Base-by-base conservation (phyloP, 2,329 filamentous ascomycete genomes). In the Fusarium drepaniforme region DNA sequence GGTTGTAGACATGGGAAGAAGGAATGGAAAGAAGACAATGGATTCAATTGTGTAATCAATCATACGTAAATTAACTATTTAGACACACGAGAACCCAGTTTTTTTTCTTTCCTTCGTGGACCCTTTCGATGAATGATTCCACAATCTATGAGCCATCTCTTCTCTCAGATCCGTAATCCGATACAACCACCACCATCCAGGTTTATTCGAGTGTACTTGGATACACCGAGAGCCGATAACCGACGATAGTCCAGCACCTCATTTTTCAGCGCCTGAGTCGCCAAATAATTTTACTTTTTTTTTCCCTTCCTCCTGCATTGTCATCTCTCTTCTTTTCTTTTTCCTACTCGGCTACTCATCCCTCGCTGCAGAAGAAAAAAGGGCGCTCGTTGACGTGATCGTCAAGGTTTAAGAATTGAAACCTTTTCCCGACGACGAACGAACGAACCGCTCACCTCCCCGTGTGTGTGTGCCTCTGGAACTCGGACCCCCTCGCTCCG, bases 151-250 rank as follows among this genome's bases (percentile, higher is more conserved):
- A 56, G 37, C 30, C 30, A 33, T 33, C 30, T 42, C 25, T 35
- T 8, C 38, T 59, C 21, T 60, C 68, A 60, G 23, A 73, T 73
- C 71, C 56, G 38, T 64, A 60, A 67, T 58, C 66, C 72, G 68
- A 71, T 59, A 35, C 70, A 67, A 71, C 40, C 57, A 28, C 56
- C 35, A 38, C 46, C 57, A 56, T 23, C 53, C 68, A 62, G 15
- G n/a, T n/a, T 7, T 23, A 15, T n/a, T 35, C n/a, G 28, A 51
- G 63, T 74, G 63, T 74, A 74, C 72, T 63, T 57, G 40, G 62
- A 44, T 75, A 75, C 73, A 75, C 73, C 73, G 73, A 75, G 73
- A 75, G 73, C 73, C 73, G 73, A 75, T 65, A 73, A 49, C 73
- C 73, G 73, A 72, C 60, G 56, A 69, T 49, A 53, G 35, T 30